phyloP scores from a whole-genome alignment of 2,329 filamentous ascomycete genomes.

The Colletotrichum somersetense region DNA sequence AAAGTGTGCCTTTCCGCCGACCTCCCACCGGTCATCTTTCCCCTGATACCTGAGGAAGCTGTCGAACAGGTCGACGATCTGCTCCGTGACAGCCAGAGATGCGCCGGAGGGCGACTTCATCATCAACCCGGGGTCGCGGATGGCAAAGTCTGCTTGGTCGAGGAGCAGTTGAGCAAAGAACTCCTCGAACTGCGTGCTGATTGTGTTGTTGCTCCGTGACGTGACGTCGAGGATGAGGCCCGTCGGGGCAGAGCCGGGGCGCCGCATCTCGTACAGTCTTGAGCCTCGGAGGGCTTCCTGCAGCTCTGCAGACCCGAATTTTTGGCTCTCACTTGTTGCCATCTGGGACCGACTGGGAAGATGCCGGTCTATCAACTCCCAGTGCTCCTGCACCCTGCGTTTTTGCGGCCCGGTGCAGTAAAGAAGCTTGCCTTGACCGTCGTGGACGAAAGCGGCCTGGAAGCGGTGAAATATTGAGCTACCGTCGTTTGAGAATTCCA shows the following conservation, averaged over 20 bases:
- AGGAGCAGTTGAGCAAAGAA: slow-evolving; percentile 34
- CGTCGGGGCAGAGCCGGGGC: slow-evolving; percentile 8
- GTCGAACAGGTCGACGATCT: slow-evolving; percentile 45
- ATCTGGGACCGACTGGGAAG: slow-evolving; percentile 20
- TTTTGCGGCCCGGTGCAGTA: slow-evolving; percentile 30
- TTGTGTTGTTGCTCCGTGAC: slow-evolving; percentile 7
- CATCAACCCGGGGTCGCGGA: slow-evolving; percentile 19
- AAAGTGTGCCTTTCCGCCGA: slow-evolving; percentile 44
- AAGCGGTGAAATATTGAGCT: slow-evolving; percentile 40
- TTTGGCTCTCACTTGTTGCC: slow-evolving; percentile 16
- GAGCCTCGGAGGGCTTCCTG: slow-evolving; percentile 12
- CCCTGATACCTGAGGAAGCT: slow-evolving; percentile 44
- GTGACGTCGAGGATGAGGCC: slow-evolving; percentile 27
- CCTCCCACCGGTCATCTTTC: slow-evolving; percentile 45
- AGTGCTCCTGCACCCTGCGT: slow-evolving; percentile 24
- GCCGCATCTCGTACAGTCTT: slow-evolving; percentile 31
- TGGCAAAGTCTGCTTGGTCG: slow-evolving; percentile 36
- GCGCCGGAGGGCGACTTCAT: not conserved
- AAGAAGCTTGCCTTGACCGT: slow-evolving; percentile 34
- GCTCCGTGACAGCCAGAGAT: not conserved
- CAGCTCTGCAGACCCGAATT: slow-evolving; percentile 19
- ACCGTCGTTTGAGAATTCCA: slow-evolving; percentile 41
- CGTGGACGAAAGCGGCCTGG: slow-evolving; percentile 35
- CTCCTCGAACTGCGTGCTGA: slow-evolving; percentile 23
- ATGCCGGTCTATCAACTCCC: slow-evolving; percentile 17